These are phyloP conservation scores for Cryptococcus maquisensis DNA, from an alignment of 1,284 basidiomycete species.

Conservation along the genomic window DNA sequence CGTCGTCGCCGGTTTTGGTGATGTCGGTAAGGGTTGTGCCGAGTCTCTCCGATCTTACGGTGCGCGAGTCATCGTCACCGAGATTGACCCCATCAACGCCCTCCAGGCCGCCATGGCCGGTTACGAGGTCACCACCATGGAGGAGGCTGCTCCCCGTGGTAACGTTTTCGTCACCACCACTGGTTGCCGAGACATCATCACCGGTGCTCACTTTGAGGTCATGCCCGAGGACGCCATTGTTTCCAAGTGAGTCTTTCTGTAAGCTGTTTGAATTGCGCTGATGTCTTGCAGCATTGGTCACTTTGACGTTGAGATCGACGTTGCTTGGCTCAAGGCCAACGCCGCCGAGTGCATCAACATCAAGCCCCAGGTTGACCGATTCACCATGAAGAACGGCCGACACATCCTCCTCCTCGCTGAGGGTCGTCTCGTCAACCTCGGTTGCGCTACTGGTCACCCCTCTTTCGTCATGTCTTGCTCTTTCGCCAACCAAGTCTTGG, in stretches of 20 bases:
- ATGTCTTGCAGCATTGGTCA: constrained; percentile 73
- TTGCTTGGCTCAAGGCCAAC: constrained; percentile 96
- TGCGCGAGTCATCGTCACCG: constrained; percentile 91
- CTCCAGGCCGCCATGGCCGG: constrained; percentile 99
- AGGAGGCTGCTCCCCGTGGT: constrained; percentile 80
- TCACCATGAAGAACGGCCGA: constrained; percentile 82
- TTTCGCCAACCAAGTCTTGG: constrained; percentile 97
- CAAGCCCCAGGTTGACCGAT: constrained; percentile 99
- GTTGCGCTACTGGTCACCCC: constrained; percentile 85
- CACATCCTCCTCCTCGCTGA: constrained; percentile 97
- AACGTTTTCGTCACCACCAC: constrained; percentile 99
- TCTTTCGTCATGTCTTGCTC: constrained; percentile 96
- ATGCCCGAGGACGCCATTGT: constrained; percentile 99
- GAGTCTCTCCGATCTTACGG: constrained; percentile 96
- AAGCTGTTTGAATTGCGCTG: neutral
- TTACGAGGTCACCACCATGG: constrained; percentile 98
- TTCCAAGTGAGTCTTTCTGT: constrained; percentile 66
- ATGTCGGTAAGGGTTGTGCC: constrained; percentile 99
- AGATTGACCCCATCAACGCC: constrained; percentile 99
- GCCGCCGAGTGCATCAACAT: constrained; percentile 82
- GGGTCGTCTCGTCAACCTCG: constrained; percentile 98
- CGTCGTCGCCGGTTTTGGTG: constrained; percentile 97
- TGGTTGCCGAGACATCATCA: constrained; percentile 98
- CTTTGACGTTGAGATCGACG: constrained; percentile 98
- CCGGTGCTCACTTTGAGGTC: constrained; percentile 80